Evolutionary conservation across 192 early-diverging fungal species (phyloP).

Genomic region (Backusella westeae): DNA sequence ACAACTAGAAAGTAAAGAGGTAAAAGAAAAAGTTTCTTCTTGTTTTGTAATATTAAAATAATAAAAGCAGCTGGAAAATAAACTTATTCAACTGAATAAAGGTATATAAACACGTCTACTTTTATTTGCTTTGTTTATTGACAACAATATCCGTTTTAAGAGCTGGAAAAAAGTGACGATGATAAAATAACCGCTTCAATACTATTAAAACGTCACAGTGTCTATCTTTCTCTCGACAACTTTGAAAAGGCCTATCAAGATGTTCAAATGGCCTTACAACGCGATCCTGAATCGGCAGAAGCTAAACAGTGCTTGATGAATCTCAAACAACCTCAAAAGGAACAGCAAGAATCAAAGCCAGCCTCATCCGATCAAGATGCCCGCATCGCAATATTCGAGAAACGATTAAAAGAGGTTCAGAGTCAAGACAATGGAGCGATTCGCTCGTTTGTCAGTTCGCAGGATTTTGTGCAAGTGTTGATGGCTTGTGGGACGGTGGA

Average conservation of each 20-base stretch:
- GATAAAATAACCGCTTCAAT: constrained; percentile 9
- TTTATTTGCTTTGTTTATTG: not conserved
- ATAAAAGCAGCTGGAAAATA: constrained; percentile 6
- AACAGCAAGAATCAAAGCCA: not conserved
- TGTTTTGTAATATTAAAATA: not conserved
- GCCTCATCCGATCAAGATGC: constrained; percentile 9
- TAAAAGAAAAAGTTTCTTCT: not conserved
- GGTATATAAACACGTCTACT: not conserved
- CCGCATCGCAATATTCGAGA: not conserved
- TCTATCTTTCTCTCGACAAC: not conserved
- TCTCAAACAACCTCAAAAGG: not conserved
- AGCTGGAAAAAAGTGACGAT: constrained; percentile 10
- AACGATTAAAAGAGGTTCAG: constrained; percentile 6
- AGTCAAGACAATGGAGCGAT: constrained; percentile 1
- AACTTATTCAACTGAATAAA: constrained; percentile 1
- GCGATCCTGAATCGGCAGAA: constrained; percentile 11
- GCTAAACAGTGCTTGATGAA: not conserved
- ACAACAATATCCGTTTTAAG: not conserved
- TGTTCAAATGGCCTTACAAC: constrained; percentile 8
- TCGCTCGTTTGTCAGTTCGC: constrained; percentile 19
- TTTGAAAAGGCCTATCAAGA: constrained; percentile 8
- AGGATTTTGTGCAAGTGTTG: constrained; percentile 24
- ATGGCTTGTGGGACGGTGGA: constrained; percentile 19
- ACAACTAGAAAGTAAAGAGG: constrained; percentile 1
- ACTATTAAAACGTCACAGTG: constrained; percentile 20